Conservation (phyloP, 1,284 basidiomycete species). For the Ustilago loliicola region DNA sequence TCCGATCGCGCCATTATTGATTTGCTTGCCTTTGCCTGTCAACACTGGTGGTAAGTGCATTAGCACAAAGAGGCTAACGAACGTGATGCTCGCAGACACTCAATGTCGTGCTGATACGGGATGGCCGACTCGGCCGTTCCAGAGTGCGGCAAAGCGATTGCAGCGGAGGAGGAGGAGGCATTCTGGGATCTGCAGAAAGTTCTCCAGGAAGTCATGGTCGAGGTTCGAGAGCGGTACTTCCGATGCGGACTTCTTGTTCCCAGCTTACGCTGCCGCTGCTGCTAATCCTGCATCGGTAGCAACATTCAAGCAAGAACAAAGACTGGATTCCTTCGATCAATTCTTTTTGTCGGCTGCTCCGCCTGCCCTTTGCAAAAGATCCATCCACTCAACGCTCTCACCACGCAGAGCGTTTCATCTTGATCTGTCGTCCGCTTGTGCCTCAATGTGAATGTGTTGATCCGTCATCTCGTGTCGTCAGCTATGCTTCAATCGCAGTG, state of each 20-base stretch:
- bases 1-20: constrained; percentile 20
- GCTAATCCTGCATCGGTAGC: constrained; percentile 4
- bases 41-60: not conserved
- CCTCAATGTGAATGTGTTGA: not conserved
- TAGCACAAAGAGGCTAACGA: not conserved
- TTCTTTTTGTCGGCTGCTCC: not conserved
- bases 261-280: not conserved
- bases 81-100: too few relatives aligned
- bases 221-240: not conserved
- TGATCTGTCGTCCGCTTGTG: not conserved
- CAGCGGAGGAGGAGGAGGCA: too few relatives aligned
- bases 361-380: not conserved
- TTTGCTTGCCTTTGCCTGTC: not conserved
- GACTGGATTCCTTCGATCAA: not conserved
- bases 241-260: constrained; percentile 2
- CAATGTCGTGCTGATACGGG: not conserved
- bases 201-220: not conserved
- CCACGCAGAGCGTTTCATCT: not conserved
- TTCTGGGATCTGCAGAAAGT: too few relatives aligned
- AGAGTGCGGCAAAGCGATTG: not conserved
- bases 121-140: not conserved
- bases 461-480: not conserved
- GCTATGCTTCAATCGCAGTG: not conserved
- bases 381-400: not conserved
- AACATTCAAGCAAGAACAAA: not conserved